Evolutionary conservation across 768 basidiomycete species (phyloP).

Genomic region (Phanerodontia chrysosporium): DNA sequence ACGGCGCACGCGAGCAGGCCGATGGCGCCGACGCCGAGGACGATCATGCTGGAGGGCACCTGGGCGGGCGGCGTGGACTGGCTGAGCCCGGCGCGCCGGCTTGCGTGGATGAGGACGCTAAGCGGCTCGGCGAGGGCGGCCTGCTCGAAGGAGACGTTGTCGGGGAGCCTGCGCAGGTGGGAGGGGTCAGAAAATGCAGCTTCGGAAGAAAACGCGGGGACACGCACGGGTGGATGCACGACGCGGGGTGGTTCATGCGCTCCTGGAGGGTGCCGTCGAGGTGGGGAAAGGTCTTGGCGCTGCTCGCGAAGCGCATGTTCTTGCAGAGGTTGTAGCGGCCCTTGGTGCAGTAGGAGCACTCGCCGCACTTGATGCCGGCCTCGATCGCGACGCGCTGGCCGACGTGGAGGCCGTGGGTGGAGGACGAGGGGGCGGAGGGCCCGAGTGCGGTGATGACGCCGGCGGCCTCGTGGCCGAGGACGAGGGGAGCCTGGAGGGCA

Average conservation of each 20-base stretch:
- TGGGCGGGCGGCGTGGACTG: conserved; percentile 31
- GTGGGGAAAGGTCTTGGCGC: conserved; percentile 90
- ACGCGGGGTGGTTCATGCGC: conserved; percentile 83
- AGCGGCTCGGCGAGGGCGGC: conserved; percentile 93
- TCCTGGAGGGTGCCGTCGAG: conserved; percentile 88
- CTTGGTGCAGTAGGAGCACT: conserved; percentile 62
- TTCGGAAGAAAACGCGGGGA: no score
- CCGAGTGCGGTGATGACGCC: conserved; percentile 85
- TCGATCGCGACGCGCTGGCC: conserved; percentile 94
- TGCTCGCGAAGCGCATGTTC: conserved; percentile 82
- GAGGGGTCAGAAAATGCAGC: neutral
- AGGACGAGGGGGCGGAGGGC: conserved; percentile 30
- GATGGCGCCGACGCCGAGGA: conserved; percentile 91
- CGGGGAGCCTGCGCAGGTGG: conserved; percentile 72
- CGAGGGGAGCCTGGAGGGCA: conserved; percentile 77
- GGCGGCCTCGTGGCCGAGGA: conserved; percentile 93
- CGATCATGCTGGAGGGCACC: conserved; percentile 51
- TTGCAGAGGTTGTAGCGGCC: conserved; percentile 94
- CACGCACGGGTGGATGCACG: conserved; percentile 83
- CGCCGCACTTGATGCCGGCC: conserved; percentile 84
- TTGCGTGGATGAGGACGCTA: conserved; percentile 75
- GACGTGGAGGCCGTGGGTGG: conserved; percentile 55
- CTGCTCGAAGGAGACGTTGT: conserved; percentile 68
- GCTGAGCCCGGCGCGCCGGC: conserved; percentile 33
- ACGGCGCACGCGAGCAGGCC: conserved; percentile 86